Evolutionary conservation across 352 stramenopile species (phyloP).

Genomic region (Phytophthora citricola): DNA sequence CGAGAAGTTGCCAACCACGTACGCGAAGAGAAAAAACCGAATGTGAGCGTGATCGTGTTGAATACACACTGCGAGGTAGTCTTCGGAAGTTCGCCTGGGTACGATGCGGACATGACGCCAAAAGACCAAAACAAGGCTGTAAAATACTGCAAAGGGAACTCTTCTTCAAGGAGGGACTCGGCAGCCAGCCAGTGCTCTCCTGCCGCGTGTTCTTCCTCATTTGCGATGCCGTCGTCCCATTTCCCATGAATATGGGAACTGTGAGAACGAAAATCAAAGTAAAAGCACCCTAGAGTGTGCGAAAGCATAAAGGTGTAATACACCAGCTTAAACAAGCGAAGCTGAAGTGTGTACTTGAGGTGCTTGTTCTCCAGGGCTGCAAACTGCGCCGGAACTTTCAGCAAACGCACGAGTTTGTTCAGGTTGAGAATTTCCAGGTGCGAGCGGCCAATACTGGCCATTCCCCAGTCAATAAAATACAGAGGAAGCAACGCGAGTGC

Average conservation of each 20-base stretch:
- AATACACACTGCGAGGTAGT: constrained; percentile 58
- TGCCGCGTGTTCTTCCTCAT: constrained; percentile 15
- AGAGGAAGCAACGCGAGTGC: constrained; percentile 56
- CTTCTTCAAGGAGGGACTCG: constrained; percentile 34
- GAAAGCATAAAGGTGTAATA: constrained; percentile 77
- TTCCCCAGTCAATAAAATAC: constrained; percentile 54
- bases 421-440: constrained; percentile 65
- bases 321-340: constrained; percentile 76
- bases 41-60: constrained; percentile 64
- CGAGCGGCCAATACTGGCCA: constrained; percentile 3
- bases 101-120: constrained; percentile 69
- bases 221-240: background rate
- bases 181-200: constrained; percentile 43
- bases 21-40: constrained; percentile 75
- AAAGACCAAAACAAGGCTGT: constrained; percentile 74
- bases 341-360: constrained; percentile 63
- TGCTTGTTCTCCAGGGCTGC: constrained; percentile 64
- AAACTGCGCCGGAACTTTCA: constrained; percentile 69
- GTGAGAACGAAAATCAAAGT: constrained; percentile 59
- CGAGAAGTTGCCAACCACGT: constrained; percentile 76
- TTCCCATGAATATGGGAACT: constrained; percentile 27
- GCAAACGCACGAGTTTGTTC: constrained; percentile 65
- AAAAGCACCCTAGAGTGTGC: constrained; percentile 66
- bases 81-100: constrained; percentile 57
- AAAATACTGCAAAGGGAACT: constrained; percentile 57